Base-by-base conservation (phyloP, 2,329 filamentous ascomycete genomes). In the Dendrostoma leiphaemia region DNA sequence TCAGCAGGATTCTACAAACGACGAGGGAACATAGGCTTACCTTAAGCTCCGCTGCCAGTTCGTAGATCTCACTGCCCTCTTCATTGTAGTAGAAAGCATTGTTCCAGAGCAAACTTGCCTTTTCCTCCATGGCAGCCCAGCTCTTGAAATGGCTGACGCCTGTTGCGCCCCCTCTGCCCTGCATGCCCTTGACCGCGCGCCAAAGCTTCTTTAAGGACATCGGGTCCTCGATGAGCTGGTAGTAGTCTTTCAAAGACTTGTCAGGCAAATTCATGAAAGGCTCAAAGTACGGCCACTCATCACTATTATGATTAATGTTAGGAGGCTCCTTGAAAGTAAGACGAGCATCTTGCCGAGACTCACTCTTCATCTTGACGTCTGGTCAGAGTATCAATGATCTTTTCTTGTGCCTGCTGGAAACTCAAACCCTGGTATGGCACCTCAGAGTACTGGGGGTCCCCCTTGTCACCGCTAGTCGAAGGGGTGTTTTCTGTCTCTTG, bases 31-130 rank as follows among this genome's bases (percentile, higher is more conserved):
- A 9, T 63, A 46, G 40, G 48, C 67, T 46, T 74, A 90, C 90
- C 82, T 95, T 86, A 6, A 97, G 81, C 56, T 94, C 85, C 46
- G 85, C 82, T 1, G 91, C 90, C 57, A 94, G 76, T 21, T 82
- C 77, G 60, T 86, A 90, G 48, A 96, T 92, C 15, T 91, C 88
- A 64, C 92, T 96, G 4, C 88, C 89, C 65, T 96, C 91, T 69
- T 96, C 90, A 62, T 97, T 97, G 75, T 93, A 97, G 56, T 87
- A 87, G 64, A 85, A 88, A 0, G 91, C 91, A 69, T 97, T 97
- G 46, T 80, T 81, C 92, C 92, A 97, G 40, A 97, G 85, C 49
- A 90, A 79, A 63, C 85, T 89, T 12, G 90, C 80, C 64, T 89
- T 89, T 51, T 91, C 85, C 67, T 91, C 90, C 61, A 96, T 90